Evolutionary conservation across 2,329 filamentous ascomycete genomes (phyloP), one percentile per base, ranked within the genome.

Genomic region (Cephalotrichum gorgonifer): DNA sequence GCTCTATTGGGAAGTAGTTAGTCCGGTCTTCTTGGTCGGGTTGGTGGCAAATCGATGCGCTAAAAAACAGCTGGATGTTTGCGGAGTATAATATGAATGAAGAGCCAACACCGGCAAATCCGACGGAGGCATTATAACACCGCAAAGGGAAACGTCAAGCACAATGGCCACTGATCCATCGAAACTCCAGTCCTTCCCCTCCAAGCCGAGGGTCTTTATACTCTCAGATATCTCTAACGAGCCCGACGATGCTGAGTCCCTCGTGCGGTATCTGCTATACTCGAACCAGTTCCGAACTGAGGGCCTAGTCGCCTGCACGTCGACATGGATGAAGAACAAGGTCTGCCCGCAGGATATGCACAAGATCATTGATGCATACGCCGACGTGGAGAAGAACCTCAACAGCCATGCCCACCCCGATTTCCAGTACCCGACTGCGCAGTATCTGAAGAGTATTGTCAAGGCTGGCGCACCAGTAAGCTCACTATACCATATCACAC

Each of bases 171-270:
- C n/a, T n/a, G n/a, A n/a, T n/a, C n/a, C n/a, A n/a, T n/a, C n/a
- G n/a, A n/a, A n/a, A n/a, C n/a, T n/a, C n/a, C n/a, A n/a, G n/a
- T n/a, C n/a, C n/a, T n/a, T n/a, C n/a, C n/a, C n/a, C n/a, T n/a
- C n/a, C 43, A 65, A 64, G 53, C 64, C 64, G 2, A 59, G 61
- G 8, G 62, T 70, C 9, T 70, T 70, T 17, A 62, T 70, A 49
- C 48, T 70, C 17, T 65, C 67, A 11, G 69, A 73, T 44, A 72
- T 72, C 50, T 66, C 66, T 44, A 72, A 72, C 52, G 69, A 73
- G 52, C 69, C 68, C 1, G 70, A 72, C 49, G 69, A 73, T 55
- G 61, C 64, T 3, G 64, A 71, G 54, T 72, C 67, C 2, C 58
- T 73, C 11, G 65, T 68, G 7, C 64, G 71, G 6, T 69, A 69